A percentile compares a stretch with the other conserved stretches of the same genome.
Conservation (phyloP, 257 asterid species). For the Solanum sitiens region DNA sequence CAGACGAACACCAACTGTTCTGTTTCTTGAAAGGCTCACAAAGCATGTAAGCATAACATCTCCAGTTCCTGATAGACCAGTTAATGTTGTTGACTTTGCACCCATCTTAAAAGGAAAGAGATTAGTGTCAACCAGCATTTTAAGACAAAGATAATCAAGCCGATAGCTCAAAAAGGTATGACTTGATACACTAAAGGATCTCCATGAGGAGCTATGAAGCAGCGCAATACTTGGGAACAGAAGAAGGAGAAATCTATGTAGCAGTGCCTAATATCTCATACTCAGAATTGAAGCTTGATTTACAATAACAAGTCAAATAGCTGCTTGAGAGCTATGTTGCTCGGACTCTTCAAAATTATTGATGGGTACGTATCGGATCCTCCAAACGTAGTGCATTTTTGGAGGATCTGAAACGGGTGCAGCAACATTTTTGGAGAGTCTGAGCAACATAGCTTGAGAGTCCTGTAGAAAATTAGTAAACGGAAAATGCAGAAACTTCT, state of each 20-base stretch:
- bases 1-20: constrained; percentile 92
- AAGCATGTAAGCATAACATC: constrained; percentile 97
- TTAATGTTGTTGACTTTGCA: constrained; percentile 74
- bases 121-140: constrained; percentile 3
- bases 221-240: background rate
- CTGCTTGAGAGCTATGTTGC: background rate
- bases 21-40: constrained; percentile 85
- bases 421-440: background rate
- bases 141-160: background rate
- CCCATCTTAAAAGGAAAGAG: constrained; percentile 65
- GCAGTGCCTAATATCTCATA: background rate
- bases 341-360: background rate
- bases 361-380: no score
- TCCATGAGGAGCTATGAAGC: background rate
- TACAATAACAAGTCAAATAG: background rate
- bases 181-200: background rate
- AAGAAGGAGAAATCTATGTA: background rate
- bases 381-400: background rate
- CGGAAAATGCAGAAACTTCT: background rate
- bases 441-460: background rate
- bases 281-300: background rate
- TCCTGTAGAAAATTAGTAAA: background rate
- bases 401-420: background rate
- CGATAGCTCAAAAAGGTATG: background rate
- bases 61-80: constrained; percentile 86